phyloP scores from a whole-genome alignment of 768 basidiomycete species.

The Russula olivacea region DNA sequence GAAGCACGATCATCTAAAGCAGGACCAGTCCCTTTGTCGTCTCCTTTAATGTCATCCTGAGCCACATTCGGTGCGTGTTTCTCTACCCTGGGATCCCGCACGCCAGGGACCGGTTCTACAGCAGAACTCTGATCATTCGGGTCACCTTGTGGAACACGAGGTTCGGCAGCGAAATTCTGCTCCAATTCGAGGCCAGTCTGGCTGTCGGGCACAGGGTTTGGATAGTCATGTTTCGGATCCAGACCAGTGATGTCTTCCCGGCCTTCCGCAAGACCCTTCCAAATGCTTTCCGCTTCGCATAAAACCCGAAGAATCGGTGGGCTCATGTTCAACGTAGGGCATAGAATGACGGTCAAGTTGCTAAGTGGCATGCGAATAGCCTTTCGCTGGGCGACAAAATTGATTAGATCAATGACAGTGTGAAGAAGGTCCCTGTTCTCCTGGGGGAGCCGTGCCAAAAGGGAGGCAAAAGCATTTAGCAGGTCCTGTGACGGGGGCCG shows the following conservation, averaged over 20 bases:
- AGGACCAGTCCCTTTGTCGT: not conserved
- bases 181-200: not conserved
- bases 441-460: constrained; percentile 63
- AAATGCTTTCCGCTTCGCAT: constrained; percentile 65
- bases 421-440: constrained; percentile 82
- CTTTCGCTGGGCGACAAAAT: constrained; percentile 59
- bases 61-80: not conserved
- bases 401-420: constrained; percentile 77
- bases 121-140: constrained; percentile 4
- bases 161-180: constrained; percentile 11
- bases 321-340: constrained; percentile 78
- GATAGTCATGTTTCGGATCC: not conserved
- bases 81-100: not conserved
- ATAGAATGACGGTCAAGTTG: constrained; percentile 83
- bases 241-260: constrained; percentile 14
- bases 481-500: constrained; percentile 57
- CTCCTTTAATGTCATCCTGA: not conserved
- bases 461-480: constrained; percentile 50
- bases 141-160: constrained; percentile 1
- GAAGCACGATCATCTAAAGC: constrained; percentile 16
- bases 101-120: not conserved
- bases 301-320: constrained; percentile 65
- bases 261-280: constrained; percentile 38
- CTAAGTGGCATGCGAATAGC: constrained; percentile 91
- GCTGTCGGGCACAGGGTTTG: constrained; percentile 5